phyloP scores from a whole-genome alignment of 2,329 filamentous ascomycete species.

The Amauroascus verrucosus region DNA sequence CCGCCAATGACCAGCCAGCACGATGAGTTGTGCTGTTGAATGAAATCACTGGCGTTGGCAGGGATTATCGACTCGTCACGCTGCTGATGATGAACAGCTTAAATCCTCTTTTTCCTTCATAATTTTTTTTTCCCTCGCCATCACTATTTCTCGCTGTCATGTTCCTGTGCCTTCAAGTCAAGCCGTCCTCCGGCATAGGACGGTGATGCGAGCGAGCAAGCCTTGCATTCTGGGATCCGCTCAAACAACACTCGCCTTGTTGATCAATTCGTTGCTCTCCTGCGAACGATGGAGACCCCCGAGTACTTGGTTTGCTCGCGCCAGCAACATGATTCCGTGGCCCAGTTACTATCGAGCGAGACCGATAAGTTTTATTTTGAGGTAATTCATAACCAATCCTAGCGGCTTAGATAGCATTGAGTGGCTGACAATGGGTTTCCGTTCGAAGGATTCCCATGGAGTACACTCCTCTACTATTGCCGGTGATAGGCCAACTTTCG shows the following conservation, averaged over 20 bases:
- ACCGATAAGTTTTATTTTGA: neutral
- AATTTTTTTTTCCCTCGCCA: neutral
- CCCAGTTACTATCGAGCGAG: too few species aligned
- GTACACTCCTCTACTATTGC: too few species aligned
- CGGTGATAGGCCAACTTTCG: neutral
- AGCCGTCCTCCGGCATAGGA: neutral
- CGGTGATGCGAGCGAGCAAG: neutral
- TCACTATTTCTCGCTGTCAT: neutral
- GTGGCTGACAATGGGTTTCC: neutral
- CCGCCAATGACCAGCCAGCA: neutral
- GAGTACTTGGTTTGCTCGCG: neutral
- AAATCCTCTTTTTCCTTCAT: neutral
- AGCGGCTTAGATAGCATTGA: neutral
- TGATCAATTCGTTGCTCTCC: neutral
- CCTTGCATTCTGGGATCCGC: neutral
- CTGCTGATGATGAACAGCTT: neutral
- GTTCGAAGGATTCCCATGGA: neutral
- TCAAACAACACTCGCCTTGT: neutral
- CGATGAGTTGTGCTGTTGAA: neutral
- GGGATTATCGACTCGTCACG: neutral
- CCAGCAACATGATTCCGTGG: neutral
- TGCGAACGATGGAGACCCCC: neutral
- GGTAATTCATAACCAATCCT: neutral
- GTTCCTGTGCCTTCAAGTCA: neutral
- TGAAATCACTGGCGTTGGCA: neutral